phyloP scores from a whole-genome alignment of 2,329 filamentous ascomycete species.

The Hypoxylon sp. region DNA sequence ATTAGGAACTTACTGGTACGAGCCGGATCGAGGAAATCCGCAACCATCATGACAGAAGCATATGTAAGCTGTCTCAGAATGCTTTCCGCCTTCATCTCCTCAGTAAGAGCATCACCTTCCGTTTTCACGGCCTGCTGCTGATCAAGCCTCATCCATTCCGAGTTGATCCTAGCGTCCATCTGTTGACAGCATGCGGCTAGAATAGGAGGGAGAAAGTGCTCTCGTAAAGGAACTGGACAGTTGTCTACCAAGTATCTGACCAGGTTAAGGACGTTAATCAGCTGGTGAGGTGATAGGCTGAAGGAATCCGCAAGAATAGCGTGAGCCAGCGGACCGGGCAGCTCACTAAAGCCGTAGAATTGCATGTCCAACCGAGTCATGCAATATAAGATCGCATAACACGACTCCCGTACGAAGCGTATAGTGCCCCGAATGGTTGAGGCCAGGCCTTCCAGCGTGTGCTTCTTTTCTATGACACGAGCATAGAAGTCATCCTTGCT shows the following conservation, averaged over 20 bases:
- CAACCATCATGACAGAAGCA: slow-evolving; percentile 90
- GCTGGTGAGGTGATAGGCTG: slow-evolving; percentile 87
- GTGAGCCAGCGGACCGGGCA: slow-evolving; percentile 83
- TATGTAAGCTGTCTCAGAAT: slow-evolving; percentile 93
- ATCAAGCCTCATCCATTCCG: slow-evolving; percentile 85
- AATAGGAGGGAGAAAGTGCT: slow-evolving; percentile 85
- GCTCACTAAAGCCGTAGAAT: slow-evolving; percentile 89
- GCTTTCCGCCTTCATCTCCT: slow-evolving; percentile 98
- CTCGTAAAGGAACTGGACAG: slow-evolving; percentile 80
- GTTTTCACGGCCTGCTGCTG: slow-evolving; percentile 67
- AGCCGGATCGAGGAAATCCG: slow-evolving; percentile 83
- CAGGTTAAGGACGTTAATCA: slow-evolving; percentile 91
- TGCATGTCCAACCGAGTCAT: slow-evolving; percentile 86
- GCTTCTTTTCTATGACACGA: slow-evolving; percentile 86
- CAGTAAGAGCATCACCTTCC: slow-evolving; percentile 80
- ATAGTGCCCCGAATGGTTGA: slow-evolving; percentile 91
- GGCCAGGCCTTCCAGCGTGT: slow-evolving; percentile 89
- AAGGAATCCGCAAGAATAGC: slow-evolving; percentile 85
- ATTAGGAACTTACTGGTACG: slow-evolving; percentile 63
- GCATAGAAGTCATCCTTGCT: slow-evolving; percentile 98
- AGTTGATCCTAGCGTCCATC: slow-evolving; percentile 85
- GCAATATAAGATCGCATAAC: slow-evolving; percentile 93
- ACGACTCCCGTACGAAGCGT: slow-evolving; percentile 88
- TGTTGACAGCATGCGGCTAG: slow-evolving; percentile 83
- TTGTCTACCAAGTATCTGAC: slow-evolving; percentile 90